Evolutionary conservation across 2,329 filamentous ascomycete genomes (phyloP), one percentile per base, ranked within the genome.

Genomic region (Talaromyces sp.): DNA sequence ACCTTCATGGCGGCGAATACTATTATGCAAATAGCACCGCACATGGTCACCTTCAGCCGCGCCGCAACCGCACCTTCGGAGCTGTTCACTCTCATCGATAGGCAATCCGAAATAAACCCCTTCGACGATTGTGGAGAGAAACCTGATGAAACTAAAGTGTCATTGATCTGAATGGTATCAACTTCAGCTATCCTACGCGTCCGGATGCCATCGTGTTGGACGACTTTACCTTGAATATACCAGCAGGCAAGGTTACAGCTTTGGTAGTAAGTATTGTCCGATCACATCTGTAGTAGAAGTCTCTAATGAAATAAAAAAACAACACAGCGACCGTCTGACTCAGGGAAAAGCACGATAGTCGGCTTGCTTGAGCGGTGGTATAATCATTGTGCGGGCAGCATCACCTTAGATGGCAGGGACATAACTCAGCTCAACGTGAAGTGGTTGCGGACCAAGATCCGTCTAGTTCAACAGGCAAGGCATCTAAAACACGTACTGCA

Each of bases 71-170:
- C 31, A 35, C 11, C 31, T 35, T 35, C 31, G 4, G 31, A 35
- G 31, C 11, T 35, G 11, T 35, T 35, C 11, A 35, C 31, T 35
- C 31, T 35, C 31, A 35, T 35, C 31, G 31, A 35, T 5, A 35
- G 31, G 31, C 11, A 35, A 35, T 35, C 31, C 10, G 31, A 35
- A 13, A 35, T 35, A 10, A 5, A 35, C 31, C 31, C 31, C 11
- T 35, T 35, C 13, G 31, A 35, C 7, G 13, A 7, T 6, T 31
- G 9, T 8, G 53, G 53, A 24, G 53, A 21, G 53, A 55, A 24
- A 11, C 9, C 9, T 10, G 86, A 91, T 0, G 76, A 84, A 29
- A 81, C 96, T 2, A 19, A 41, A 46, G 58, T 6, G n/a, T 43
- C 2, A 52, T 56, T 4, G 31, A 68, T 21, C 64, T 70, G 31